These are phyloP conservation scores for Neurospora sp. DNA, from an alignment of 495 filamentous ascomycete genomes.

Conservation along the genomic window DNA sequence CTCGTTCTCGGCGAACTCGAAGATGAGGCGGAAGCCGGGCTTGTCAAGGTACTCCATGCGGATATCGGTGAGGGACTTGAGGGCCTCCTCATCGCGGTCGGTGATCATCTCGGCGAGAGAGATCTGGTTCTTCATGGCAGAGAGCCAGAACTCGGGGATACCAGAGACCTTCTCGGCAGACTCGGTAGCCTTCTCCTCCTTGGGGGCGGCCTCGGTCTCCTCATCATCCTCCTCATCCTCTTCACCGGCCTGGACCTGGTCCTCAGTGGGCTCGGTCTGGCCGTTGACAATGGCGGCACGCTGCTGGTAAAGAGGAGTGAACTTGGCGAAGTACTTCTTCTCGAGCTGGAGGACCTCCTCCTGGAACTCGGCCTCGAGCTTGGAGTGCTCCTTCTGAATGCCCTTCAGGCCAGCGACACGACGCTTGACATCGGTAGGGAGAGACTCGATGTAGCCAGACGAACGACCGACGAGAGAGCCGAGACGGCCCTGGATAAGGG, in stretches of 20 bases:
- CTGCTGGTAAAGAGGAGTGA: conserved; percentile 94
- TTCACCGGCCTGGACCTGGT: conserved; percentile 79
- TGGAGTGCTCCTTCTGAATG: conserved; percentile 96
- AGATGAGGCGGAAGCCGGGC: conserved; percentile 95
- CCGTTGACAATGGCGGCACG: conserved; percentile 92
- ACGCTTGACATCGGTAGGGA: conserved; percentile 77
- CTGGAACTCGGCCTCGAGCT: conserved; percentile 96
- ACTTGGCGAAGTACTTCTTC: conserved; percentile 99
- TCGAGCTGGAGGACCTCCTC: conserved; percentile 95
- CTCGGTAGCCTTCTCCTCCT: conserved; percentile 37
- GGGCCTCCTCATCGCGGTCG: conserved; percentile 85
- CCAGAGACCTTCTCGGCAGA: conserved; percentile 45
- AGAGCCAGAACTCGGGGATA: conserved; percentile 99
- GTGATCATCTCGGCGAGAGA: conserved; percentile 97
- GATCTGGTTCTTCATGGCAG: conserved; percentile 98
- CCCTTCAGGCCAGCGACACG: conserved; percentile 93
- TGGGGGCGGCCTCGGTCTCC: conserved; percentile 43
- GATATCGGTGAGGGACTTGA: conserved; percentile 86
- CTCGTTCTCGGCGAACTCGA: conserved; percentile 89
- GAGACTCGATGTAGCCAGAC: conserved; percentile 95
- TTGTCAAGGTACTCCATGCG: conserved; percentile 98
- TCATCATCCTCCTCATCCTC: conserved; percentile 61
- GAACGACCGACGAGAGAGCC: conserved; percentile 87
- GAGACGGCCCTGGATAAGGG: conserved; percentile 95
- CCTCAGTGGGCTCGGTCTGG: conserved; percentile 69